These are phyloP conservation scores for Lentinus tigrinus DNA, from an alignment of 768 basidiomycete genomes.

Conservation along the genomic window DNA sequence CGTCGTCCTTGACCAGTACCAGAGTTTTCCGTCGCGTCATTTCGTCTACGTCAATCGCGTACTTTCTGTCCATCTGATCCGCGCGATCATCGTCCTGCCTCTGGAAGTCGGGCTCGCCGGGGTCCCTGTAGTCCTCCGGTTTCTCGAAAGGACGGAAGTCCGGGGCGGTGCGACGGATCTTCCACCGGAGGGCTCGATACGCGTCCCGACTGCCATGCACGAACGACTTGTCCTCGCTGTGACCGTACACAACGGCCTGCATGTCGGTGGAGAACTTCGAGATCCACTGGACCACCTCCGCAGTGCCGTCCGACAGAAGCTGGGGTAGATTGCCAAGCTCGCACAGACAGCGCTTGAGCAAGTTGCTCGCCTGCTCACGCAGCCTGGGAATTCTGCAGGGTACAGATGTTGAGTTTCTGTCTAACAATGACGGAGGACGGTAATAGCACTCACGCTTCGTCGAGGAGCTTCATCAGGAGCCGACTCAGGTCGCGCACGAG, in stretches of 20 bases:
- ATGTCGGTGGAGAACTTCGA: conserved; percentile 45
- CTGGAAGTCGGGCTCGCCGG: conserved; percentile 1
- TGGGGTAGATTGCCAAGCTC: conserved; percentile 43
- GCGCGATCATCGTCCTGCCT: background rate
- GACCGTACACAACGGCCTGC: conserved; percentile 32
- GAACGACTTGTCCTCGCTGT: conserved; percentile 33
- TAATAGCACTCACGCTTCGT: conserved; percentile 42
- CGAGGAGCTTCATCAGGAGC: conserved; percentile 53
- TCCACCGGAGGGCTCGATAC: conserved; percentile 34
- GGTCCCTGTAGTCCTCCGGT: conserved; percentile 2
- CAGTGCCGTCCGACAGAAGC: conserved; percentile 39
- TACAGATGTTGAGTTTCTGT: background rate
- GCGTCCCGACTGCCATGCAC: conserved; percentile 34
- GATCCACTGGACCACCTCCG: conserved; percentile 45
- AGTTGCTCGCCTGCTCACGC: conserved; percentile 35
- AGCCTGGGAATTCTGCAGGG: conserved; percentile 47
- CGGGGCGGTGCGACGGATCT: conserved; percentile 39
- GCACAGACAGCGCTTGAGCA: conserved; percentile 34
- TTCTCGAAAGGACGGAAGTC: conserved; percentile 38
- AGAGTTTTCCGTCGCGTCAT: background rate
- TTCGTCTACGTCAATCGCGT: background rate
- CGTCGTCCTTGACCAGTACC: background rate
- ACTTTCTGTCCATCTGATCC: background rate
- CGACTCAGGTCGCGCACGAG: conserved; percentile 53
- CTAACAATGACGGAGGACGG: background rate